Conservation (phyloP, 2,329 filamentous ascomycete genomes). For the Epichloe amarillans region DNA sequence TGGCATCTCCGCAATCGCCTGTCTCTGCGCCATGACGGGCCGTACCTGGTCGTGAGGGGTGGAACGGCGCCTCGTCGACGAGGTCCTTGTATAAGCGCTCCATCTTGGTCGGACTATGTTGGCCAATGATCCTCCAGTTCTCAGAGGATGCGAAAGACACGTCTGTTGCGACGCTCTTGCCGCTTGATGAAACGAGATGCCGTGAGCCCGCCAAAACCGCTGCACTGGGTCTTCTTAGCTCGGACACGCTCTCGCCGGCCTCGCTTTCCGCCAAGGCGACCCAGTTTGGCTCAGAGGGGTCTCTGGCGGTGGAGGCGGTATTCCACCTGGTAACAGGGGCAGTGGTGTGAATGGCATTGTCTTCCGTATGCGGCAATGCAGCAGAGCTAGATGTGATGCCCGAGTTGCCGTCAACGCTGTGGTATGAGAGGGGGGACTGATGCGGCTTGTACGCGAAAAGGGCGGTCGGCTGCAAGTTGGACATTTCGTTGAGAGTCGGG, state of each 20-base stretch:
- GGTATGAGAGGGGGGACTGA: conserved; percentile 9
- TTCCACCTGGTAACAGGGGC: conserved; percentile 3
- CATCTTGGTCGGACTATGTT: conserved; percentile 12
- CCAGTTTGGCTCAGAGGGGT: conserved; percentile 9
- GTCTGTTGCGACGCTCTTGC: conserved; percentile 15
- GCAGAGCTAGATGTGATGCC: conserved; percentile 21
- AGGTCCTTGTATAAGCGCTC: conserved; percentile 22
- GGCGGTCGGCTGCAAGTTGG: conserved; percentile 11
- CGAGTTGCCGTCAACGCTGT: conserved; percentile 15
- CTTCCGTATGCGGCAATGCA: conserved; percentile 14
- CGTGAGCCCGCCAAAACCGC: conserved; percentile 9
- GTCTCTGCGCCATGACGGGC: conserved; percentile 8
- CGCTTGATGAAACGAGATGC: conserved; percentile 6
- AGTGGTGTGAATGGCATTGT: neutral
- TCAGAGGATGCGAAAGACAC: conserved; percentile 23
- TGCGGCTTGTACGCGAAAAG: conserved; percentile 4
- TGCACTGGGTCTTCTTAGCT: conserved; percentile 12
- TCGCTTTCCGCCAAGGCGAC: conserved; percentile 12
- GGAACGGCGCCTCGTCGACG: conserved; percentile 22
- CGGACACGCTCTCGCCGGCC: conserved; percentile 11
- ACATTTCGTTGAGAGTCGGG: conserved; percentile 16
- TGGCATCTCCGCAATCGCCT: conserved; percentile 2
- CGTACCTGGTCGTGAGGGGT: conserved; percentile 22
- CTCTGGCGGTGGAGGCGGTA: conserved; percentile 3
- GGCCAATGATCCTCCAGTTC: conserved; percentile 22